A percentile compares a stretch with the other conserved stretches of the same genome.
Evolutionary conservation across 805 yeast species (phyloP).

Genomic region (Priceomyces fermenticarens): DNA sequence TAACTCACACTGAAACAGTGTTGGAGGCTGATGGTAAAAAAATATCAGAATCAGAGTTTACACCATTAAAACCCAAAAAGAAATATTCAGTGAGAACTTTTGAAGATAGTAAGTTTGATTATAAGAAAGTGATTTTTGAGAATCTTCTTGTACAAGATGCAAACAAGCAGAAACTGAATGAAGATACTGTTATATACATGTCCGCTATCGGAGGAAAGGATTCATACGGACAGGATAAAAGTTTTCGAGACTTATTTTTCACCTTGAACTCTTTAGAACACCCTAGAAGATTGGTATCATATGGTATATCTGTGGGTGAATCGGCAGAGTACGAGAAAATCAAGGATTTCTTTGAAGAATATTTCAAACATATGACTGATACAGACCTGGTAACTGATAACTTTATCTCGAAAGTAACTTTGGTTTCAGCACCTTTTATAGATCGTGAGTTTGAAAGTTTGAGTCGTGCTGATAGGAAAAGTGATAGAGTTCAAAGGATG

Average conservation of each 20-base stretch:
- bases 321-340: conserved; percentile 21
- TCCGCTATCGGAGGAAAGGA: conserved; percentile 24
- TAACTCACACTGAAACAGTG: not conserved
- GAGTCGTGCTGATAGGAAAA: conserved; percentile 22
- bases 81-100: not conserved
- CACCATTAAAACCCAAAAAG: not conserved
- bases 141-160: conserved; percentile 2
- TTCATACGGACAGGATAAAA: conserved; percentile 35
- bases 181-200: conserved; percentile 11
- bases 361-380: conserved; percentile 4
- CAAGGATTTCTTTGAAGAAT: conserved; percentile 13
- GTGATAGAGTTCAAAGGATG: conserved; percentile 26
- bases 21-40: not conserved
- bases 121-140: conserved; percentile 6
- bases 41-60: not conserved
- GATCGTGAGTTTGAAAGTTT: conserved; percentile 18
- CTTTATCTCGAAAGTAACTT: conserved; percentile 17
- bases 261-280: conserved; percentile 25
- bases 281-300: conserved; percentile 19
- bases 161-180: conserved; percentile 1
- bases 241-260: conserved; percentile 29
- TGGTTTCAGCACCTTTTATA: conserved; percentile 33
- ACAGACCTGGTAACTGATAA: not conserved
- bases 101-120: conserved; percentile 6
- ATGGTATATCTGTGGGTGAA: conserved; percentile 33